Evolutionary conservation across 768 basidiomycete genomes (phyloP), one percentile per base, ranked within the genome.

Genomic region (Mycena maculata): DNA sequence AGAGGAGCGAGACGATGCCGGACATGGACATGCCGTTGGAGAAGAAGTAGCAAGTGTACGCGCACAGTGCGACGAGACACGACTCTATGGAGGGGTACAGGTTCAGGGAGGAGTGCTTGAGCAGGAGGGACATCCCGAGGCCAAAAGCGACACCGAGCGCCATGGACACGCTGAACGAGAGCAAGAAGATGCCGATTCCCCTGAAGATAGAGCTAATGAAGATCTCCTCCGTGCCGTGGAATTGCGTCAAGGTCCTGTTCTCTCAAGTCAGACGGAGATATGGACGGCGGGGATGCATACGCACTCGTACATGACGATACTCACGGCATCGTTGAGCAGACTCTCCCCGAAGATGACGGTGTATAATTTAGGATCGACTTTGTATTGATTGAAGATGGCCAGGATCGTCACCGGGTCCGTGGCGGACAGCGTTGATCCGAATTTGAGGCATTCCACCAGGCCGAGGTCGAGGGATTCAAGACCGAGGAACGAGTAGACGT

Each of bases 241-340:
- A 98, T 75, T 91, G 93, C 10, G 92, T 91, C 56, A 98, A 82
- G 0, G 97, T 98, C 78, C 96, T 98, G 73, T 10, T 31, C 20
- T 25, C 38, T 60, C 15, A 44, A 53, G 41, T 56, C 25, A 39
- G 53, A 53, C 49, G 56, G 20, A 39, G 27, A 11, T 36, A 25
- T 33, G 8, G 36, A 56, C 50, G 45, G 45, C 39, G 47, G 57
- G 66, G 44, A 12, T 36, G 30, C 31, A 30, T 66, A 92, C 96
- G 85, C 77, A 98, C 96, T 99, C 98, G 80, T 99, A 99, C 93
- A 99, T 96, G 79, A 99, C 96, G 83, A 99, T 99, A 86, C 94
- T 95, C 75, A 99, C 98, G 22, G 98, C 98, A 84, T 99, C 98
- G 80, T 99, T 99, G 65, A 99, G 81, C 64, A 99, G 85, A 79